Base-by-base conservation (phyloP, 1,139 yeast genomes). In the Geotrichum bryndzae region DNA sequence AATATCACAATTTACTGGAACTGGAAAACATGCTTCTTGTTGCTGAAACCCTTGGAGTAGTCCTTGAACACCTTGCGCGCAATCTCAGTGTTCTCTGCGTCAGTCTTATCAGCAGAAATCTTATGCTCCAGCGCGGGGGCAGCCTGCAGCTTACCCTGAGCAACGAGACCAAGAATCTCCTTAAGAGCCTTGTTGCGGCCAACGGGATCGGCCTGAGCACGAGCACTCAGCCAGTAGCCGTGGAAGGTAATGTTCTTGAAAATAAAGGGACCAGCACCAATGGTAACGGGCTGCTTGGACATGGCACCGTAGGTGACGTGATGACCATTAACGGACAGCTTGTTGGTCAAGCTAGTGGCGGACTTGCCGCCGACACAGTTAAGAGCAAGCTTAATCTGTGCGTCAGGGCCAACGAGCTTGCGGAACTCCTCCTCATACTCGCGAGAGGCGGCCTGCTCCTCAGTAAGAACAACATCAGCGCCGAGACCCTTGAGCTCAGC, bases 261-360 rank as follows among this genome's bases (percentile, higher is more conserved):
- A 67, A 95, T 92, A 71, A 90, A 89, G 65, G 90, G 77, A 0
- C 96, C 84, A 0, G 97, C 90, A 53, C 98, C 97, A 63, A 94
- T 76, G 22, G 84, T 82, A 31, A 95, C 95, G 2, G 99, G 99
- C 76, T 90, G 94, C 79, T 86, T 86, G 5, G 98, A 90, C 99
- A 94, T 94, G 57, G 97, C 99, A 35, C 99, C 99, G 72, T 94
- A 94, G 0, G 99, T 91, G 69, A 89, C 84, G 80, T 94, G 80
- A 66, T 88, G 80, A 1, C 85, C 85, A 38, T 91, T 90, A 65
- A 84, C 81, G 59, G 83, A 84, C 66, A 94, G 80, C 72, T 91
- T 91, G 67, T 97, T 82, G 8, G 96, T 94, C 68, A 94, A 79
- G 53, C 87, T 86, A 1, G 96, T 81, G 52, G 91, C 83, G 51